Evolutionary conservation across 805 yeast genomes (phyloP).

Genomic region (Metschnikowia lachancei): DNA sequence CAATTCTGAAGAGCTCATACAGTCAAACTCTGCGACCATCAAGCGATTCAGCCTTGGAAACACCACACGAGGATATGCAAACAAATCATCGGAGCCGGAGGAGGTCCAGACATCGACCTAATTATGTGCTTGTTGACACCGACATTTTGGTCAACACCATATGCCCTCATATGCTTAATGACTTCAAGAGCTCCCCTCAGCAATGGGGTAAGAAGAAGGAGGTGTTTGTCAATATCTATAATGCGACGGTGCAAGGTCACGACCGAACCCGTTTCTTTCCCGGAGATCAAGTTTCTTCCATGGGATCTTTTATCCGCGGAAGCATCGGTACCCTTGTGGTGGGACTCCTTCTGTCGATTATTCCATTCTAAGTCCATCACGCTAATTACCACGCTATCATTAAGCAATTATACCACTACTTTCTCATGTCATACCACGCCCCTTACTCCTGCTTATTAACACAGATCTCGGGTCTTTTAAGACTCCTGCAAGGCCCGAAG

Average conservation of each 20-base stretch:
- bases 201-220: slow-evolving; percentile 9
- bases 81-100: background rate
- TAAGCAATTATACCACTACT: background rate
- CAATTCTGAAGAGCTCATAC: background rate
- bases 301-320: background rate
- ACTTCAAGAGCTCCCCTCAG: slow-evolving; percentile 13
- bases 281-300: slow-evolving; percentile 5
- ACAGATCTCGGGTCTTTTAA: background rate
- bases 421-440: too few relatives aligned
- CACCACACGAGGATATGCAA: background rate
- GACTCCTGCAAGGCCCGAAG: slow-evolving; percentile 70
- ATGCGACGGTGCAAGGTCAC: background rate
- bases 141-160: slow-evolving; percentile 14
- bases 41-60: too few relatives aligned
- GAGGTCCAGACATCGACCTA: slow-evolving; percentile 3
- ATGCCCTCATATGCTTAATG: slow-evolving; percentile 15
- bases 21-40: too few relatives aligned
- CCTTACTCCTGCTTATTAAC: too few relatives aligned
- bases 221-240: slow-evolving; percentile 6
- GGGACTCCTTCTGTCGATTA: slow-evolving; percentile 3
- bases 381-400: background rate
- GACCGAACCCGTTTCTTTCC: slow-evolving; percentile 3
- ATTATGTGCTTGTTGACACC: slow-evolving; percentile 14
- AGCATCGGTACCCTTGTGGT: slow-evolving; percentile 2
- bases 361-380: slow-evolving; percentile 3